phyloP scores from a whole-genome alignment of 306 rosid genomes.

The Coriaria nepalensis region DNA sequence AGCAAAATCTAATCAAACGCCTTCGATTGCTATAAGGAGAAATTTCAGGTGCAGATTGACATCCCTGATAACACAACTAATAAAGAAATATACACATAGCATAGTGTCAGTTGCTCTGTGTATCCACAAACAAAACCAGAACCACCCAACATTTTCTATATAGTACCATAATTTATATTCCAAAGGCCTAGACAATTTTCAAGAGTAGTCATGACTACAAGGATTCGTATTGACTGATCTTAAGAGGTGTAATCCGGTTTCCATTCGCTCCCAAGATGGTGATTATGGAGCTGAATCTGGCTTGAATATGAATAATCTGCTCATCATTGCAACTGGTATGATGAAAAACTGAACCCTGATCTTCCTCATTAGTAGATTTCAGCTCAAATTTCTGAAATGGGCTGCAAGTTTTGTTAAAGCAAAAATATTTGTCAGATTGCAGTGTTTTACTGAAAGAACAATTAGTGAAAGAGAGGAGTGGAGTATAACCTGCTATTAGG shows the following conservation, averaged over 20 bases:
- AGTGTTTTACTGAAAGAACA: background rate
- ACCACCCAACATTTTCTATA: no score
- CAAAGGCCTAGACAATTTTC: background rate
- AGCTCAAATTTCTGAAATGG: constrained; percentile 96
- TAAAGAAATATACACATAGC: no score
- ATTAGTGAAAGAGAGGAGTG: background rate
- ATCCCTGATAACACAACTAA: no score
- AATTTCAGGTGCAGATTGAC: no score
- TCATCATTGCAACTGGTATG: constrained; percentile 57
- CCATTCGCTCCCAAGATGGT: background rate
- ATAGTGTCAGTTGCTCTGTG: no score
- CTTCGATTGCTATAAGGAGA: no score
- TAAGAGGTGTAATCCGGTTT: background rate
- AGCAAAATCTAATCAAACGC: no score
- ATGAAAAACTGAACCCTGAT: constrained; percentile 75
- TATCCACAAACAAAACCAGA: background rate
- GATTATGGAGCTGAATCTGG: background rate
- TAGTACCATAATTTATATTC: background rate
- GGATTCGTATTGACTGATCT: no score
- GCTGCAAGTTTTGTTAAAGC: constrained; percentile 41
- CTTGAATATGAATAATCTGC: background rate
- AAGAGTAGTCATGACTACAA: background rate
- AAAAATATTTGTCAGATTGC: constrained; percentile 17
- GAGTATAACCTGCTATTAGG: constrained; percentile 71
- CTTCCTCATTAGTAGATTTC: constrained; percentile 74